Evolutionary conservation across 2,329 filamentous ascomycete species (phyloP), one percentile per base, ranked within the genome.

Genomic region (Fusarium euwallaceae): DNA sequence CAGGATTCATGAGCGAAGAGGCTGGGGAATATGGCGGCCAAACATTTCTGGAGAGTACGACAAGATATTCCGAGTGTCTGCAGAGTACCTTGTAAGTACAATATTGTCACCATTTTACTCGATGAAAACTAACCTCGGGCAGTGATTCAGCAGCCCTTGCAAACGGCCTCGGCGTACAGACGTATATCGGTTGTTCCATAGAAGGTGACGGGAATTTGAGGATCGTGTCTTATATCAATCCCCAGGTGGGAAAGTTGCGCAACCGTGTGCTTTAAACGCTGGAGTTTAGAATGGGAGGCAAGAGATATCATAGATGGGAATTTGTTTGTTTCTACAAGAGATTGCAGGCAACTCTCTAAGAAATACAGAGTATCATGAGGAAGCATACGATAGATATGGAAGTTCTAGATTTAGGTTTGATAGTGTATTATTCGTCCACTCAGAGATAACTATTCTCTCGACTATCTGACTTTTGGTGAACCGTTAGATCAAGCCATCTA

Each of bases 171-270:
- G 66, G 61, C 0, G 37, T 70, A 32, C 66, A 70, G 7, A 70
- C 68, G 0, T 70, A 70, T 6, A 12, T 70, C 12, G 60, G 51
- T 2, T 70, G 66, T 6, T 70, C 53, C 1, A 56, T 66, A 22
- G n/a, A 70, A 1, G 22, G 14, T 4, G 2, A 24, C 1, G 61
- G 67, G 3, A 22, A 66, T 11, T 8, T 71, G 1, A 62, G 45
- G 4, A 11, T 70, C 2, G 45, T 71, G 2, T 45, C 69, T 9
- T 70, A 66, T 8, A 39, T 70, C 0, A 70, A 71, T n/a, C 67
- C 69, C 37, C 39, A 61, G 53, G 34, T 24, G 56, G 55, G 32
- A 58, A 37, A 58, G 9, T 6, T 37, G 34, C 55, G 32, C 22
- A 37, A 58, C 3, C 55, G 22, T 8, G 34, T 39, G 3, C 11